Conservation (phyloP, 768 basidiomycete species). For the Holtermannia corniformis region DNA sequence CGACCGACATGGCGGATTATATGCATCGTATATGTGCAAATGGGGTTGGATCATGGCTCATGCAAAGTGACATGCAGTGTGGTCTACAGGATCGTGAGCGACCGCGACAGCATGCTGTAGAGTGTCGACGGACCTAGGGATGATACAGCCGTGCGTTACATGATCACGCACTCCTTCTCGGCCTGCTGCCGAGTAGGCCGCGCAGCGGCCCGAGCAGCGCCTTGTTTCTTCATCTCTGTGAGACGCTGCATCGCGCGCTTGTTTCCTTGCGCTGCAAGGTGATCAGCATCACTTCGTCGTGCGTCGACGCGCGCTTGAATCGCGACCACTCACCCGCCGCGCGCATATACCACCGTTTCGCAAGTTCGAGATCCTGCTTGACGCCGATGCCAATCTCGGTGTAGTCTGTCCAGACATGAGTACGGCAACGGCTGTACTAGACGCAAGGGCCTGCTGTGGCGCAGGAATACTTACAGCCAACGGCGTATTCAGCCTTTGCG, state of each 20-base stretch:
- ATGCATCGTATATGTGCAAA: too few species aligned
- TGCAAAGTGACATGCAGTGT: too few species aligned
- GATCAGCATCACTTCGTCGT: not conserved
- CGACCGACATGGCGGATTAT: not conserved
- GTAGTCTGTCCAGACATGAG: constrained; percentile 53
- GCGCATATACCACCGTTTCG: constrained; percentile 98
- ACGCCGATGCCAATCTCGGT: constrained; percentile 96
- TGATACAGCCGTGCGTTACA: too few species aligned
- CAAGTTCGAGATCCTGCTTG: constrained; percentile 89
- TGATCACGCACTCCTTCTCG: constrained; percentile 83
- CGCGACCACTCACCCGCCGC: constrained; percentile 82
- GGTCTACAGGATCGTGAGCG: too few species aligned
- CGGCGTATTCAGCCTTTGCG: constrained; percentile 96
- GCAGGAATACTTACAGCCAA: constrained; percentile 49
- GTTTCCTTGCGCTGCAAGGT: constrained; percentile 83
- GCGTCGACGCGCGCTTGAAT: not conserved
- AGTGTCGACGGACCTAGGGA: too few species aligned
- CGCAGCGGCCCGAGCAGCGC: constrained; percentile 55
- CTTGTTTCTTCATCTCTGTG: constrained; percentile 92
- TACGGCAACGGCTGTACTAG: constrained; percentile 5
- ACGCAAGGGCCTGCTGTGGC: not conserved
- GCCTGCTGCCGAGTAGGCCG: constrained; percentile 90
- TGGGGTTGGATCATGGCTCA: too few species aligned
- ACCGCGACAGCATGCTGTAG: too few species aligned
- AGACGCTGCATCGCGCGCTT: constrained; percentile 92